phyloP scores from a whole-genome alignment of 169 alveolate genomes.

The Eimeria tenella region DNA sequence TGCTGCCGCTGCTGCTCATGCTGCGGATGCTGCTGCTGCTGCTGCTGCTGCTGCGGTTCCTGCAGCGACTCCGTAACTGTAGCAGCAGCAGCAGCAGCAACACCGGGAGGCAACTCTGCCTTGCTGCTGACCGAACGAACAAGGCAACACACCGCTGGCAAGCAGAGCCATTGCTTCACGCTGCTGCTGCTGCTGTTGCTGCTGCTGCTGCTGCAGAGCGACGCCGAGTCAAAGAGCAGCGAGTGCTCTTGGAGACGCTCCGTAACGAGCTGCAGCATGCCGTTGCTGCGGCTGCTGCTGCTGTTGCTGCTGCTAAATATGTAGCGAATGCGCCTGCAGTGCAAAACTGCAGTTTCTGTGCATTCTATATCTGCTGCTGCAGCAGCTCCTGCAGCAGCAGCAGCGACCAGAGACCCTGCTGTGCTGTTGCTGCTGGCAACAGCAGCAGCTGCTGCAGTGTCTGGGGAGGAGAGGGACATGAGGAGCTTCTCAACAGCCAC shows the following conservation, averaged over 20 bases:
- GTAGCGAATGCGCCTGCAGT: slow-evolving; percentile 1
- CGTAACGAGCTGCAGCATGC: neutral
- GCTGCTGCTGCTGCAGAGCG: slow-evolving; percentile 11
- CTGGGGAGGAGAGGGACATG: neutral
- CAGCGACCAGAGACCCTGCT: neutral
- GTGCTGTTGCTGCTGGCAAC: neutral
- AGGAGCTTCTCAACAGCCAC: slow-evolving; percentile 13
- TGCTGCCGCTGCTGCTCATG: neutral
- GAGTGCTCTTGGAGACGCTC: neutral
- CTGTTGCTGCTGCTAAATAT: neutral
- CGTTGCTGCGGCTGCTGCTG: slow-evolving; percentile 16
- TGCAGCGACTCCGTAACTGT: neutral
- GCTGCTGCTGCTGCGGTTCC: no score
- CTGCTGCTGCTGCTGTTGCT: neutral
- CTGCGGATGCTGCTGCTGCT: neutral
- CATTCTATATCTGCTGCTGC: slow-evolving; percentile 15
- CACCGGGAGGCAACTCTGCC: slow-evolving; percentile 17
- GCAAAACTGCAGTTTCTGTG: neutral
- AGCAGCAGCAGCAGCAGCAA: slow-evolving; percentile 4
- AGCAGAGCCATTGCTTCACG: slow-evolving; percentile 6
- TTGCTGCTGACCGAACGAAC: neutral
- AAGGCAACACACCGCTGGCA: slow-evolving; percentile 14
- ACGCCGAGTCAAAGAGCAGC: slow-evolving; percentile 14
- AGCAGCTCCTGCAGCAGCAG: slow-evolving; percentile 3
- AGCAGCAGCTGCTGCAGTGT: slow-evolving; percentile 31